phyloP scores from a whole-genome alignment of 768 basidiomycete genomes.

The Sarcodon aspratus region DNA sequence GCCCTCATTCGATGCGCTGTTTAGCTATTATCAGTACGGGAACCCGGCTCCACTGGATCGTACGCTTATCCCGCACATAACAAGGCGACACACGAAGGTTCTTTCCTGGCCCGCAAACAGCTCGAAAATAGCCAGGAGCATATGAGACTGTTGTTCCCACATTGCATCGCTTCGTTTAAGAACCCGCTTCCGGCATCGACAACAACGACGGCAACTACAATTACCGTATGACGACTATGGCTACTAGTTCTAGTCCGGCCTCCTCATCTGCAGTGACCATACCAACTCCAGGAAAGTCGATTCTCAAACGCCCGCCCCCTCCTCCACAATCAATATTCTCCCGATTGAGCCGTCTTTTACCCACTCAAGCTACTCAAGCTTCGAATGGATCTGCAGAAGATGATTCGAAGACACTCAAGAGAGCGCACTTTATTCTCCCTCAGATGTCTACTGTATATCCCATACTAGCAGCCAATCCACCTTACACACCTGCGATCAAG shows the following conservation, averaged over 20 bases:
- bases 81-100: too few species aligned
- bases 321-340: constrained; percentile 59
- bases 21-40: too few species aligned
- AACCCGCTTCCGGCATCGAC: too few species aligned
- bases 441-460: constrained; percentile 84
- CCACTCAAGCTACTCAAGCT: constrained; percentile 29
- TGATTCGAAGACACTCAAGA: constrained; percentile 55
- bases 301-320: constrained; percentile 68
- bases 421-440: constrained; percentile 87
- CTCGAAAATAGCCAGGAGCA: too few species aligned
- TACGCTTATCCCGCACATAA: too few species aligned
- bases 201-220: too few species aligned
- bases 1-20: too few species aligned
- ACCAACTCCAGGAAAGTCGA: constrained; percentile 69
- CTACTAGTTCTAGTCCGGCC: constrained; percentile 45
- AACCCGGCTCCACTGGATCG: too few species aligned
- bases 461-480: constrained; percentile 76
- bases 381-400: constrained; percentile 23
- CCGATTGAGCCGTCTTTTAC: constrained; percentile 64
- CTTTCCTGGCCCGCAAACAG: too few species aligned
- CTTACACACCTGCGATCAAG: constrained; percentile 64
- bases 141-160: too few species aligned
- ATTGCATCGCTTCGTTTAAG: too few species aligned
- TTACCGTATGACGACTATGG: constrained; percentile 12
- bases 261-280: constrained; percentile 78